These are phyloP conservation scores for Epichloe sp. DNA, from an alignment of 2,329 filamentous ascomycete genomes.

Conservation along the genomic window DNA sequence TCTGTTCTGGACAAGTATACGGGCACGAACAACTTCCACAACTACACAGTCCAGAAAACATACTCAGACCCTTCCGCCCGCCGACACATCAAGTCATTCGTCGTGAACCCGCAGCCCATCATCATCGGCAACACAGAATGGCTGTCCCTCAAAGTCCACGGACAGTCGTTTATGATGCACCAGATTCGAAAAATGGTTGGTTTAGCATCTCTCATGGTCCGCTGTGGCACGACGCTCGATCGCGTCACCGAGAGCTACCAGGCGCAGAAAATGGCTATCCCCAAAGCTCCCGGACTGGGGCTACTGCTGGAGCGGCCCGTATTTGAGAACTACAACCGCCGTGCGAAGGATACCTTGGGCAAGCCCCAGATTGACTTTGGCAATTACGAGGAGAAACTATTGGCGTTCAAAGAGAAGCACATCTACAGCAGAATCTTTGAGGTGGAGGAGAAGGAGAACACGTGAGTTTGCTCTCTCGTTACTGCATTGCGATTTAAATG, in stretches of 20 bases:
- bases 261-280: conserved; percentile 64
- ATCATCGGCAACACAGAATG: conserved; percentile 88
- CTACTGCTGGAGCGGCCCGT: conserved; percentile 81
- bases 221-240: conserved; percentile 63
- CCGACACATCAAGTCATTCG: conserved; percentile 85
- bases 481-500: too few species aligned
- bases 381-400: conserved; percentile 64
- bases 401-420: conserved; percentile 79
- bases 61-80: conserved; percentile 72
- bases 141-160: conserved; percentile 91
- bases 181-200: conserved; percentile 99
- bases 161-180: conserved; percentile 99
- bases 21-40: conserved; percentile 88
- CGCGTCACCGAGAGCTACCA: conserved; percentile 66
- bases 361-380: conserved; percentile 65
- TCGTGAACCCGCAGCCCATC: conserved; percentile 61
- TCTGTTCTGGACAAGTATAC: conserved; percentile 60
- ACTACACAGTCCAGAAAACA: conserved; percentile 88
- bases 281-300: conserved; percentile 83
- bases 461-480: conserved; percentile 42
- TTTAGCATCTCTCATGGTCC: conserved; percentile 73
- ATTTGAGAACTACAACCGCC: conserved; percentile 77
- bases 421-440: conserved; percentile 89
- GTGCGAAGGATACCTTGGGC: conserved; percentile 48
- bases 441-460: conserved; percentile 75